These are phyloP conservation scores for Beta corolliflora DNA, from an alignment of 179 eudicot genomes.

Conservation along the genomic window DNA sequence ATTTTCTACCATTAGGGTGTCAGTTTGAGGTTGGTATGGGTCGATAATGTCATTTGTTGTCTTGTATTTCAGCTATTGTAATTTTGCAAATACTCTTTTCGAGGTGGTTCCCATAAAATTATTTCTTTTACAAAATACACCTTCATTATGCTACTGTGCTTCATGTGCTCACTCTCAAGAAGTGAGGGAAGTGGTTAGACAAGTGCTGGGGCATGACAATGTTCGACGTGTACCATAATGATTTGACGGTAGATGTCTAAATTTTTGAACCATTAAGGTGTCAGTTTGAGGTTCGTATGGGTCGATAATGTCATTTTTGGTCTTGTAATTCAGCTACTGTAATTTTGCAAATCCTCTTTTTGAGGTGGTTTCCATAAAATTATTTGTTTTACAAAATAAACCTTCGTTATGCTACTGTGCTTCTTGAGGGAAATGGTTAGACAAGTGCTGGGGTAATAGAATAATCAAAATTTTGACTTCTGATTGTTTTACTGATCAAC, in stretches of 20 bases:
- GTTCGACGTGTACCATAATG: not conserved
- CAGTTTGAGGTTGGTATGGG: not conserved
- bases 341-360: not conserved
- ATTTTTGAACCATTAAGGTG: not conserved
- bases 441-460: not conserved
- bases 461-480: constrained; percentile 2
- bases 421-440: not conserved
- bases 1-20: not conserved
- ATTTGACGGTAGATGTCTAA: not conserved
- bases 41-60: too few relatives aligned
- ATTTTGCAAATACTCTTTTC: not conserved
- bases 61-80: not conserved
- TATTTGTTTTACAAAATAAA: not conserved
- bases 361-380: not conserved
- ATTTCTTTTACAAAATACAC: not conserved
- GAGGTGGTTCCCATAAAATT: not conserved
- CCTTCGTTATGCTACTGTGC: constrained; percentile 5
- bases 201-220: not conserved
- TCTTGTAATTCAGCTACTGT: not conserved
- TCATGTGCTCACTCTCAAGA: not conserved
- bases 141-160: constrained; percentile 8
- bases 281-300: not conserved
- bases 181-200: not conserved
- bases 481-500: constrained; percentile 31
- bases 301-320: not conserved